Percentiles rank a stretch among this genome's conserved stretches.
Evolutionary conservation across 257 asterid species (phyloP).

Genomic region (Nicotiana paniculata): DNA sequence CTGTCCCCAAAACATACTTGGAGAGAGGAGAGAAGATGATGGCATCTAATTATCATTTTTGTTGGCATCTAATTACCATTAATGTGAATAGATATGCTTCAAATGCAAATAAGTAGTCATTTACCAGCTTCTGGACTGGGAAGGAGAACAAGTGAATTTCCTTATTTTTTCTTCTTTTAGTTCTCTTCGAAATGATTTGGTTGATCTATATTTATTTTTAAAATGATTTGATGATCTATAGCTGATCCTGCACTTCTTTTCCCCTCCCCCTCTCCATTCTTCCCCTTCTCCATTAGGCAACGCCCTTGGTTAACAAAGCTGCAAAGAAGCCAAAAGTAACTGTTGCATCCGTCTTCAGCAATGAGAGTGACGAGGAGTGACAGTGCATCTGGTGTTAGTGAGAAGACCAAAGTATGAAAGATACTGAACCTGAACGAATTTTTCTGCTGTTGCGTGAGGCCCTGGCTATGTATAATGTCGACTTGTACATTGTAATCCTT

Average conservation of each 20-base stretch:
- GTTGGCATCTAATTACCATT: not conserved
- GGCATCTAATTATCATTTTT: not conserved
- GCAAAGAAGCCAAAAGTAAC: conserved; percentile 67
- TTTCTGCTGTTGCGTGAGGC: not conserved
- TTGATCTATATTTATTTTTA: not conserved
- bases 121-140: not conserved
- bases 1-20: not conserved
- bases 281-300: conserved; percentile 21
- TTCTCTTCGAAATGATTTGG: not conserved
- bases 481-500: not conserved
- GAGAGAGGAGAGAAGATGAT: conserved; percentile 1
- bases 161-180: not conserved
- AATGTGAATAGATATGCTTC: not conserved
- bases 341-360: conserved; percentile 65
- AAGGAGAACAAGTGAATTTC: not conserved
- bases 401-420: not conserved
- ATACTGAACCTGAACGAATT: not conserved
- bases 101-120: not conserved
- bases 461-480: not conserved
- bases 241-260: not conserved
- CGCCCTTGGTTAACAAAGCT: conserved; percentile 36
- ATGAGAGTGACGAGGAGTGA: conserved; percentile 81
- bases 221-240: not conserved
- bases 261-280: not conserved
- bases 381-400: not conserved